These are phyloP conservation scores for Blastobotrys robertii DNA, from an alignment of 805 yeast species.

Conservation along the genomic window DNA sequence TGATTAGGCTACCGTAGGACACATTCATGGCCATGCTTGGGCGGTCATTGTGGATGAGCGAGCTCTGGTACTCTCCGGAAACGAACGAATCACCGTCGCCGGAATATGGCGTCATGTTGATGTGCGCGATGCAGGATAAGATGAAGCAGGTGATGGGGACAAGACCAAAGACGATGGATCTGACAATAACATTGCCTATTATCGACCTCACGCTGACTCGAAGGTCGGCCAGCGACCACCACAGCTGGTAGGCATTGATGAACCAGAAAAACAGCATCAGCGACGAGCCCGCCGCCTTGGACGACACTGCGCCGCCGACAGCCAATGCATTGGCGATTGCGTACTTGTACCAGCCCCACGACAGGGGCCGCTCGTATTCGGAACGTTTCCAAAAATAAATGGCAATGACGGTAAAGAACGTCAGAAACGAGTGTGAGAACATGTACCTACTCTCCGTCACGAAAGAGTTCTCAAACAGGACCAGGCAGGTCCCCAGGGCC, in stretches of 20 bases:
- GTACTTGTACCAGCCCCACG: slow-evolving; percentile 35
- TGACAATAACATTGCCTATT: slow-evolving; percentile 6
- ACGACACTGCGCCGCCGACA: slow-evolving; percentile 38
- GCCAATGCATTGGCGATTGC: slow-evolving; percentile 30
- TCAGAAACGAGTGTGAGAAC: slow-evolving; percentile 24
- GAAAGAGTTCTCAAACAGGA: slow-evolving; percentile 43
- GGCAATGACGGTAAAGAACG: slow-evolving; percentile 25
- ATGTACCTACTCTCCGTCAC: slow-evolving; percentile 38
- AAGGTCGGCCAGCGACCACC: slow-evolving; percentile 53
- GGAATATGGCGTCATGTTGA: slow-evolving; percentile 23
- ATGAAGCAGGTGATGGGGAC: slow-evolving; percentile 44
- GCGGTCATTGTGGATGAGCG: slow-evolving; percentile 28
- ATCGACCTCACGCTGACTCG: slow-evolving; percentile 21
- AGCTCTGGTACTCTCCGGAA: slow-evolving; percentile 46
- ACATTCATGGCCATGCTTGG: slow-evolving; percentile 40
- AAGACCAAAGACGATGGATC: slow-evolving; percentile 29
- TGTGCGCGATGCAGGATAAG: slow-evolving; percentile 38
- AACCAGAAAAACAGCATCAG: slow-evolving; percentile 42
- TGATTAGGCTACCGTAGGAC: slow-evolving; percentile 52
- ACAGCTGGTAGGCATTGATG: slow-evolving; percentile 34
- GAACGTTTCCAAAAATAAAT: slow-evolving; percentile 35
- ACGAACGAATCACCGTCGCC: slow-evolving; percentile 44
- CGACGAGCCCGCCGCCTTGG: slow-evolving; percentile 47
- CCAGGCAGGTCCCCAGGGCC: slow-evolving; percentile 33
- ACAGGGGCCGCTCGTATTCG: slow-evolving; percentile 29